phyloP scores from a whole-genome alignment of 345 rosid genomes.

The Eucalyptus curtisii region DNA sequence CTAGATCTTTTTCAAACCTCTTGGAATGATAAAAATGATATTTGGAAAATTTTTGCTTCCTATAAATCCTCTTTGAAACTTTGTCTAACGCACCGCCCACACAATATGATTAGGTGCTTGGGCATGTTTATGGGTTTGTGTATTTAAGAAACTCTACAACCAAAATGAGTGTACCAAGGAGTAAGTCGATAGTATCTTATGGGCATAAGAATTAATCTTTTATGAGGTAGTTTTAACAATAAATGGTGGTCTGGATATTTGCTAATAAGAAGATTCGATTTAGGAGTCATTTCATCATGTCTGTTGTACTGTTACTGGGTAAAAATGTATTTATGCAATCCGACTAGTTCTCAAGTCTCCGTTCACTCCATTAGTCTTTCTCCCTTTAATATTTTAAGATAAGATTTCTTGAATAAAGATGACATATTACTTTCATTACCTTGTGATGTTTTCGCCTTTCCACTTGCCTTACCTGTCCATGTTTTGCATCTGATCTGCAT shows the following conservation, averaged over 20 bases:
- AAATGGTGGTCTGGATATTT: too few relatives aligned
- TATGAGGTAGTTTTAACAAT: too few relatives aligned
- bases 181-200: too few relatives aligned
- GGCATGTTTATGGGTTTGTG: too few relatives aligned
- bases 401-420: neutral
- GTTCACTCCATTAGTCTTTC: neutral
- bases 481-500: neutral
- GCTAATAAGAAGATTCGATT: fast-evolving
- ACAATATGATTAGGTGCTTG: too few relatives aligned
- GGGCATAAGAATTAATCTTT: too few relatives aligned
- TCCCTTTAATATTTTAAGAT: neutral
- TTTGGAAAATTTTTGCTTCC: too few relatives aligned
- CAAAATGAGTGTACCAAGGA: too few relatives aligned
- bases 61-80: too few relatives aligned
- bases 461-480: neutral
- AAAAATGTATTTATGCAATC: neutral
- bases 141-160: fast-evolving
- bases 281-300: neutral
- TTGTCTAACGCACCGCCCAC: too few relatives aligned
- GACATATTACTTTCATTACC: neutral
- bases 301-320: neutral
- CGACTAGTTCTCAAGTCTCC: neutral
- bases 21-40: neutral
- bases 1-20: neutral
- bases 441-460: neutral